Base-by-base conservation (phyloP, 768 basidiomycete genomes). In the Plicaturopsis crispa region DNA sequence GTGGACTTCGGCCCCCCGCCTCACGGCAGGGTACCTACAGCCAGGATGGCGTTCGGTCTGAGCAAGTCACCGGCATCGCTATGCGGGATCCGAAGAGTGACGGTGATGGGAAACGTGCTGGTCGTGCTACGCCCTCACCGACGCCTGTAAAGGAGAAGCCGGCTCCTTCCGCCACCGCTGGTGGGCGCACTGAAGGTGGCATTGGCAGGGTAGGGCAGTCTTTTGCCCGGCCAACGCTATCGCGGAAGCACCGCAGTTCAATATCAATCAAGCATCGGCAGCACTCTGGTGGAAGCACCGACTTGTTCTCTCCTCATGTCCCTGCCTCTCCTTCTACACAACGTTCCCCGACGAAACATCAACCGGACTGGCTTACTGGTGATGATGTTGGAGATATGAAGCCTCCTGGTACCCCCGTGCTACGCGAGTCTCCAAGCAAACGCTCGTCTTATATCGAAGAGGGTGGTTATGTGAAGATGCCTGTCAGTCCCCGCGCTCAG, bases 361-460 rank as follows among this genome's bases (percentile, higher is more conserved):
- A 48, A 48, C 60, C 54, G 52, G 84, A 88, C 51, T 86, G 86
- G 85, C 60, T 90, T 23, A 86, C 87, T 13, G 86, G 86, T 6
- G 72, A 73, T 38, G 73, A 77, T 40, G 66, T 71, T 31, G 60
- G 67, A 18, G 42, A 43, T 37, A 52, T 33, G 28, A 49, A 41
- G 39, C 49, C 13, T 41, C 49, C 53, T 26, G 59, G 65, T 33
- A 56, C 64, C 16, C 72, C 79, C 3, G 61, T 80, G 21, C 57
- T 85, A 36, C 77, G 84, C 39, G 73, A 80, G 14, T 82, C 80
- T 13, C 81, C 81, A 16, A 75, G 76, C 52, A 86, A 85, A 59
- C 75, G 81, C 10, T 73, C 81, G 24, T 84, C 83, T 3, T 68
- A 73, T 36, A 72, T 84, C 23, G 71, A 82, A 48, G 69, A 66